Evolutionary conservation across 2,329 filamentous ascomycete species (phyloP), one percentile per base, ranked within the genome.

Genomic region (Colletotrichum ledebouriae): DNA sequence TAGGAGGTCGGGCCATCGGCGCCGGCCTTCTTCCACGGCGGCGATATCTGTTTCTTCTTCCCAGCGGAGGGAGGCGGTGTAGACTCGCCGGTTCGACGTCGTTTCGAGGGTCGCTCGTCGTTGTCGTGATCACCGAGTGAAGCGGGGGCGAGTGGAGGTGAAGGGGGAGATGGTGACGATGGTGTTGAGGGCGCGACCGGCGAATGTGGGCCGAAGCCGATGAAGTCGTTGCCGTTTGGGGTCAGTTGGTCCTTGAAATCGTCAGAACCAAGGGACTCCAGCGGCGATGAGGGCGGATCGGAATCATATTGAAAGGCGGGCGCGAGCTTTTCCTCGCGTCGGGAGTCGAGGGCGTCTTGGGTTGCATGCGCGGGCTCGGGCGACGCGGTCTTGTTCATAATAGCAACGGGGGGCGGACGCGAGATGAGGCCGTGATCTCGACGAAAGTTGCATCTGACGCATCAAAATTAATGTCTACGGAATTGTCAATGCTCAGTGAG

Each of bases 1-100:
- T 97, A 94, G 0, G 92, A 92, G 3, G 95, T 96, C 22, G 96
- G 96, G 0, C 96, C 96, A 33, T 97, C 92, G 46, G 92, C 93
- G 67, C 87, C 87, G 71, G 92, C 87, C 75, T 89, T 93, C 83
- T 96, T 98, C 96, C 96, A 99, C 22, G 96, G 96, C 72, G 96
- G 96, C 71, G 95, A 98, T 69, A 86, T 85, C 60, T 83, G 81
- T 80, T 90, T 83, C 75, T 79, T 75, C 70, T 83, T 79, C 70
- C 83, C 77, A 67, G 79, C 71, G 63, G 68, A 73, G 22, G 72
- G 66, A 67, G 78, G 75, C 39, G 83, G 82, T 25, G 81, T 85
- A 70, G 77, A 76, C 10, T 85, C 82, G 70, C 81, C 83, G 34
- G 87, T 84, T 76, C 89, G 89, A 70, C 89, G 89, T 76, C 91